Percentiles rank a stretch among this genome's conserved stretches.
These are phyloP conservation scores for Aureobasidium sp. DNA, from an alignment of 2,329 filamentous ascomycete genomes.

Conservation along the genomic window DNA sequence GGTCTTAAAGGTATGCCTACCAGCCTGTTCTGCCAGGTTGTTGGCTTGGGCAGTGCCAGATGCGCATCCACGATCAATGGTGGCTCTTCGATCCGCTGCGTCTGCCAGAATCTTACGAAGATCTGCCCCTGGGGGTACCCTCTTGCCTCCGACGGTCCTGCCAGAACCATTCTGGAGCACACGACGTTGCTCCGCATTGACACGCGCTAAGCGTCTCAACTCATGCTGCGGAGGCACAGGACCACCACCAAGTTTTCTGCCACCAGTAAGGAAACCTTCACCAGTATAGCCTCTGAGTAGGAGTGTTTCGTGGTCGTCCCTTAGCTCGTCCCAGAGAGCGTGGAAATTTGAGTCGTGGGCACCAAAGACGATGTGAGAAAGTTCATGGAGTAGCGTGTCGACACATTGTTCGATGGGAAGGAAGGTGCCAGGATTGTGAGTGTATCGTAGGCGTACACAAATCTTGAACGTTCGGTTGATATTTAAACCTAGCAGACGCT, in stretches of 20 bases:
- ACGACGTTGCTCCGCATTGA: slow-evolving; percentile 59
- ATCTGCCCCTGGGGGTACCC: slow-evolving; percentile 52
- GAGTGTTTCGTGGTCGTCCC: slow-evolving; percentile 75
- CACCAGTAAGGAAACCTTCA: slow-evolving; percentile 75
- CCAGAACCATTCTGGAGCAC: slow-evolving; percentile 56
- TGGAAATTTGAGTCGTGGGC: slow-evolving; percentile 80
- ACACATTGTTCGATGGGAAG: slow-evolving; percentile 70
- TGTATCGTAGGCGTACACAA: slow-evolving; percentile 71
- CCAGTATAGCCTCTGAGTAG: slow-evolving; percentile 79
- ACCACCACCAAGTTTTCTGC: slow-evolving; percentile 63
- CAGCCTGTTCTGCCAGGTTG: slow-evolving; percentile 61
- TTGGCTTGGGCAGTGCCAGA: slow-evolving; percentile 59
- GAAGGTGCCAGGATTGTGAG: slow-evolving; percentile 68
- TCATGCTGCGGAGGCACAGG: slow-evolving; percentile 62
- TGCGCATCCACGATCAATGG: slow-evolving; percentile 66
- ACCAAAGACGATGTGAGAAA: slow-evolving; percentile 79
- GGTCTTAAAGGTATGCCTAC: slow-evolving; percentile 68
- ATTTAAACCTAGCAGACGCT: slow-evolving; percentile 72
- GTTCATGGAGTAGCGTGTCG: slow-evolving; percentile 91
- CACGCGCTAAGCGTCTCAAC: slow-evolving; percentile 65
- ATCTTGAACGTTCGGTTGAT: slow-evolving; percentile 71
- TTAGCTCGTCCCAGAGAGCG: slow-evolving; percentile 78
- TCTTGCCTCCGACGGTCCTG: slow-evolving; percentile 62
- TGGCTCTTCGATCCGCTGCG: slow-evolving; percentile 59
- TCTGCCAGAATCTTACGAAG: slow-evolving; percentile 65